Conservation (phyloP, 371 early-diverging fungal genomes). For the Mortierella sp. region DNA sequence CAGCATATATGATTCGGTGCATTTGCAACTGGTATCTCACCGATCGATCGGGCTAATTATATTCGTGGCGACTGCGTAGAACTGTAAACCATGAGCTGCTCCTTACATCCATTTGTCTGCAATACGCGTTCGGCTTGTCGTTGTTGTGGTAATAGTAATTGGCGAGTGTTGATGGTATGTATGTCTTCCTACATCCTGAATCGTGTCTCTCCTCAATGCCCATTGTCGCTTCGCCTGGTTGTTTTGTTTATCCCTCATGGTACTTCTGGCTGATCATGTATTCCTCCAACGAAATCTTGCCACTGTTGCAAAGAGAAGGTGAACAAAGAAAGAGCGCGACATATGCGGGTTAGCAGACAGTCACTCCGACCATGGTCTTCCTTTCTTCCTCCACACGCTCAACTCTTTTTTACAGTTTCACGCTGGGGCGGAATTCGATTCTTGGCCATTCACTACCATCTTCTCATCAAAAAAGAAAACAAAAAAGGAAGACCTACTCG, state of each 20-base stretch:
- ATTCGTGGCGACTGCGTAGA: no score
- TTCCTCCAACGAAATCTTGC: slow-evolving; percentile 81
- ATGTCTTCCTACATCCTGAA: not conserved
- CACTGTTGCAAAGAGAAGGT: slow-evolving; percentile 59
- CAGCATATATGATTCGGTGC: no score
- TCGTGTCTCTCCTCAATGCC: not conserved
- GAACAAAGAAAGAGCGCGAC: not conserved
- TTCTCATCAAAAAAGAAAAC: not conserved
- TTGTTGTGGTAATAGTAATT: no score
- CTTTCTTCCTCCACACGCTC: not conserved
- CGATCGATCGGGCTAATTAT: no score
- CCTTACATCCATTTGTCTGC: no score
- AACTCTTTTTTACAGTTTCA: not conserved
- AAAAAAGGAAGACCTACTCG: slow-evolving; percentile 59
- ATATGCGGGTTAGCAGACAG: not conserved
- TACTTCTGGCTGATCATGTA: slow-evolving; percentile 77
- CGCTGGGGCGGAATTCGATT: not conserved
- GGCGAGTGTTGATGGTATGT: not conserved
- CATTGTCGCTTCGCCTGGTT: not conserved
- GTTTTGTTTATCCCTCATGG: slow-evolving; percentile 58
- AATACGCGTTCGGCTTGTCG: no score
- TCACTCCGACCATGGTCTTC: not conserved
- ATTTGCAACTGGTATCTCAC: no score
- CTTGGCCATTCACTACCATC: not conserved
- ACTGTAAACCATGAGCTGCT: no score